Percentiles rank a stretch among this genome's conserved stretches.
Evolutionary conservation across 2,329 filamentous ascomycete genomes (phyloP).

Genomic region (Aspergillus costaricaensis): DNA sequence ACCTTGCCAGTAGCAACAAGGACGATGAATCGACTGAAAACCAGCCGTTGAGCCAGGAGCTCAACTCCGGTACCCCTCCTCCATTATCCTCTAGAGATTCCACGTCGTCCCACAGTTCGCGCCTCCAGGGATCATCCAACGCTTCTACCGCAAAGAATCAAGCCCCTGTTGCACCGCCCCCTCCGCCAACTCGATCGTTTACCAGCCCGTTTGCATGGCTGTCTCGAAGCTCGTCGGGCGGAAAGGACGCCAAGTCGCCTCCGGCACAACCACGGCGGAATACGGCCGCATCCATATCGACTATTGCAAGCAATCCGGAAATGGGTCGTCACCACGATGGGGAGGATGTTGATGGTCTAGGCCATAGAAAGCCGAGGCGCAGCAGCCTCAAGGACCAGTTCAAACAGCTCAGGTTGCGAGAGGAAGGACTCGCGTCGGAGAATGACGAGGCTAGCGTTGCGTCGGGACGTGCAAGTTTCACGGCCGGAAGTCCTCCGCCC

Average conservation of each 20-base stretch:
- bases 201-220: constrained; percentile 88
- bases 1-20: constrained; percentile 61
- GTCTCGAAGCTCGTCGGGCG: constrained; percentile 63
- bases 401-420: constrained; percentile 72
- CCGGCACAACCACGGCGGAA: constrained; percentile 61
- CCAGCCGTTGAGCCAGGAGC: constrained; percentile 27
- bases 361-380: constrained; percentile 52
- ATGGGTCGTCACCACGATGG: constrained; percentile 72
- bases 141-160: constrained; percentile 48
- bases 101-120: constrained; percentile 33
- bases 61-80: constrained; percentile 32
- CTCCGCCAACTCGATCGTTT: constrained; percentile 64
- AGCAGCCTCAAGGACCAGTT: constrained; percentile 77
- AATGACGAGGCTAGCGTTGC: constrained; percentile 57
- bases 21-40: constrained; percentile 45
- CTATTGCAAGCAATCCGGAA: constrained; percentile 77
- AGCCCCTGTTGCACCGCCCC: constrained; percentile 42
- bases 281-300: constrained; percentile 77
- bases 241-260: constrained; percentile 60
- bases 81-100: constrained; percentile 36
- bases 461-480: constrained; percentile 45
- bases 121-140: constrained; percentile 64
- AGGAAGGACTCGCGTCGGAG: constrained; percentile 65
- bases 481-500: constrained; percentile 52
- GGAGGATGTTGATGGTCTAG: constrained; percentile 55